Percentiles rank a stretch among this genome's conserved stretches.
Evolutionary conservation across 2,329 filamentous ascomycete species (phyloP).

Genomic region (Mariannaea sp.): DNA sequence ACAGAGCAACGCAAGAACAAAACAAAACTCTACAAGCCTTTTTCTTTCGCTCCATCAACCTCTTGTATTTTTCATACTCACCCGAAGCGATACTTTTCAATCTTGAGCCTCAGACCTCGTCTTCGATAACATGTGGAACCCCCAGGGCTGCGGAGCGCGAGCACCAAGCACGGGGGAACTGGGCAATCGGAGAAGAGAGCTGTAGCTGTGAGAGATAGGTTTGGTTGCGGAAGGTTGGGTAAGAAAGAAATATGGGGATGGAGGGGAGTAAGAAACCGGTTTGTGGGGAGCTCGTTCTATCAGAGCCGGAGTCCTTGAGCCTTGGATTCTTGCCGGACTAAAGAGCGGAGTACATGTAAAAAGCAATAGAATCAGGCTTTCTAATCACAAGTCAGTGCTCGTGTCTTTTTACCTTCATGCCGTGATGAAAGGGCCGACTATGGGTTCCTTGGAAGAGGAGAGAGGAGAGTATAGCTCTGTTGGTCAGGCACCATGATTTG

Average conservation of each 20-base stretch:
- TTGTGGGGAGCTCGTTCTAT: conserved; percentile 57
- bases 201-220: conserved; percentile 8
- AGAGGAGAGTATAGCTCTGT: too few species aligned
- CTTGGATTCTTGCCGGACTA: conserved; percentile 65
- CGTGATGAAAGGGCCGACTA: neutral
- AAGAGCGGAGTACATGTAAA: conserved; percentile 62
- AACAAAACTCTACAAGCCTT: conserved; percentile 16
- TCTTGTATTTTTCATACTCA: neutral
- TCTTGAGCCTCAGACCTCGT: conserved; percentile 5
- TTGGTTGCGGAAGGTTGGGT: conserved; percentile 1
- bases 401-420: too few species aligned
- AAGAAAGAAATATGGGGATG: conserved; percentile 1
- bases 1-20: conserved; percentile 66
- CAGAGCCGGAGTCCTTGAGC: conserved; percentile 64
- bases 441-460: neutral
- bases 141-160: conserved; percentile 37
- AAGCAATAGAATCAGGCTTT: too few species aligned
- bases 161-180: conserved; percentile 37
- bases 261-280: conserved; percentile 18
- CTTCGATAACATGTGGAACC: conserved; percentile 3
- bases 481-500: too few species aligned
- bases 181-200: conserved; percentile 16
- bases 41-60: neutral
- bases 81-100: conserved; percentile 1
- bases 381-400: too few species aligned